Conservation (phyloP, 1,284 basidiomycete species). For the Heterobasidion occidentale region DNA sequence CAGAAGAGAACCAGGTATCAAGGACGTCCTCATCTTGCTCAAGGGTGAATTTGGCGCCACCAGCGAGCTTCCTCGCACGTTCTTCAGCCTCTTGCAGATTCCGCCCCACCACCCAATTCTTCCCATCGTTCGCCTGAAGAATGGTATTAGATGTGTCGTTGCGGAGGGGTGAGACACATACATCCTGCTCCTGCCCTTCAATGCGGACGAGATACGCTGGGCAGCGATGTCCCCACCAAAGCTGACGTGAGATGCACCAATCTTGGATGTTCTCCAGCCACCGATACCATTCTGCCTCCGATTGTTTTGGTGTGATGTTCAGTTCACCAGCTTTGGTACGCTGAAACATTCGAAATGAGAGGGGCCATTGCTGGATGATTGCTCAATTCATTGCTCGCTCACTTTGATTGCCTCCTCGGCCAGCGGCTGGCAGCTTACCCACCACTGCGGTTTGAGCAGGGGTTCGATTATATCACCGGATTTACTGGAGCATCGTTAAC, state of each 20-base stretch:
- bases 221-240: slow-evolving; percentile 99
- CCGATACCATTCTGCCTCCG: slow-evolving; percentile 92
- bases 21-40: slow-evolving; percentile 97
- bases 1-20: slow-evolving; percentile 99
- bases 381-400: neutral
- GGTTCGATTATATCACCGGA: slow-evolving; percentile 97
- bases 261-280: slow-evolving; percentile 98
- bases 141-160: slow-evolving; percentile 1
- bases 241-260: slow-evolving; percentile 98
- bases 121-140: slow-evolving; percentile 56
- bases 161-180: slow-evolving; percentile 25
- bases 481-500: slow-evolving; percentile 43
- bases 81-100: slow-evolving; percentile 74
- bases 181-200: slow-evolving; percentile 74
- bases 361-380: neutral
- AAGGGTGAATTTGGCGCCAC: slow-evolving; percentile 66
- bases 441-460: slow-evolving; percentile 98
- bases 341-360: slow-evolving; percentile 27
- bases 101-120: slow-evolving; percentile 90
- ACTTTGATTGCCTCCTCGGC: slow-evolving; percentile 89
- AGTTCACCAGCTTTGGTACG: slow-evolving; percentile 85
- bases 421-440: slow-evolving; percentile 91
- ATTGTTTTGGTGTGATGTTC: slow-evolving; percentile 75
- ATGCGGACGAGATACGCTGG: slow-evolving; percentile 93
- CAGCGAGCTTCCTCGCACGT: slow-evolving; percentile 71